phyloP scores from a whole-genome alignment of 1,139 yeast species.

The Geotrichum cucujoidarum region DNA sequence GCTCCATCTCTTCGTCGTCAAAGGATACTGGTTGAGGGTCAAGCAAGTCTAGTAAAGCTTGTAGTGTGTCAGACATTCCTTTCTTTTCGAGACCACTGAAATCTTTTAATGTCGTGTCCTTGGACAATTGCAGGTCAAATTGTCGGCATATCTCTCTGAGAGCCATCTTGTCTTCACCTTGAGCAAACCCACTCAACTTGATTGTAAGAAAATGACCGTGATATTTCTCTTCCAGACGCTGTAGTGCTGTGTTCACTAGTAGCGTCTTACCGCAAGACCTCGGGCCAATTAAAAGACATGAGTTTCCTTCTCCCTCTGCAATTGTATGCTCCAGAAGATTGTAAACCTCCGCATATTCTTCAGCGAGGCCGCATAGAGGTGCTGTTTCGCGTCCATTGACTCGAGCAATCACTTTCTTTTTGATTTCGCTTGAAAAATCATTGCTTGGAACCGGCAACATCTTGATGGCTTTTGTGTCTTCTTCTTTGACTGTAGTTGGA shows the following conservation, averaged over 20 bases:
- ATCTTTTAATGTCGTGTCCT: conserved; percentile 12
- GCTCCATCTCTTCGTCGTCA: conserved; percentile 31
- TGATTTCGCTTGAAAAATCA: neutral
- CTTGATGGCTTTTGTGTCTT: neutral
- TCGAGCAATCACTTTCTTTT: conserved; percentile 4
- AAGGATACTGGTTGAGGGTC: conserved; percentile 18
- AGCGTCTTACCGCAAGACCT: conserved; percentile 71
- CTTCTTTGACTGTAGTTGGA: neutral
- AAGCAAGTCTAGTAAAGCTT: conserved; percentile 45
- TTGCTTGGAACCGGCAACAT: neutral
- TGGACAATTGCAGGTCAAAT: conserved; percentile 48
- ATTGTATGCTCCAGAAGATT: conserved; percentile 62
- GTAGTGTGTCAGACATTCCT: conserved; percentile 51
- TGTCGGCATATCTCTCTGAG: conserved; percentile 83
- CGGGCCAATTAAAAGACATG: conserved; percentile 76
- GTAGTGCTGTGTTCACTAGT: conserved; percentile 55
- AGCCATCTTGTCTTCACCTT: conserved; percentile 72
- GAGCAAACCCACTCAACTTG: conserved; percentile 64
- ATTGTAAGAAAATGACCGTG: conserved; percentile 53
- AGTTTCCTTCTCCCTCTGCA: conserved; percentile 69
- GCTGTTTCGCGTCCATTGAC: conserved; percentile 9
- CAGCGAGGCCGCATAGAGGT: conserved; percentile 32
- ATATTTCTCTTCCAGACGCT: conserved; percentile 41
- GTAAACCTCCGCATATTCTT: conserved; percentile 44
- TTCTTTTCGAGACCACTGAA: conserved; percentile 40